Evolutionary conservation across 129 eudicot species (phyloP), one percentile per base, ranked within the genome.

Genomic region (Saussurea involucrata): DNA sequence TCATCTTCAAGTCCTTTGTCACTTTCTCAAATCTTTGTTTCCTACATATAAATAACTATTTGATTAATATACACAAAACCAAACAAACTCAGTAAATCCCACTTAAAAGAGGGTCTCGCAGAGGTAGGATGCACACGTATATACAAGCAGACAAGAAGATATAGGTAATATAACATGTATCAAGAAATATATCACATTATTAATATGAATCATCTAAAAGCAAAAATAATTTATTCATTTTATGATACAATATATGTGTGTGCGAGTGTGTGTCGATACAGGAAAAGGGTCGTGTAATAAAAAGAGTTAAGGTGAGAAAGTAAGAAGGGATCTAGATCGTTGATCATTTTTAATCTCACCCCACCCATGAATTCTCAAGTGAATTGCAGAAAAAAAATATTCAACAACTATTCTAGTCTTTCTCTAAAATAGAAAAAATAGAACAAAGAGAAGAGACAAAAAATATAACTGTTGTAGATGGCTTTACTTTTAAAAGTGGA

Each of bases 21-120:
- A 85, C 87, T 83, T 77, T 90, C 3, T 92, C 98, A 25, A 92
- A 92, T 81, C 98, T 88, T 82, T 83, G 89, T 69, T 88, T 90
- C 82, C 98, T 92, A 55, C 72, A 71, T 36, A 36, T 36, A 42
- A 8, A 40, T 11, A 8, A 8, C n/a, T n/a, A n/a, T n/a, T n/a
- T 3, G 29, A 27, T 27, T 27, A 27, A 27, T 36, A 36, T 36
- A 42, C 2, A 11, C 4, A 1, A 11, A 49, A 49, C 21, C 60
- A 49, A 17, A 1, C 20, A 1, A 49, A 17, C 3, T n/a, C n/a
- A 49, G 1, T 49, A 49, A n/a, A 49, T 49, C 60, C 20, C 7
- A 53, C 21, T 17, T 53, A 22, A 22, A 53, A 53, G 22, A 53
- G 60, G 21, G 22, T n/a, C 21, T 53, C 58, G 4, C 3, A 13